Evolutionary conservation across 2,329 filamentous ascomycete genomes (phyloP), one percentile per base, ranked within the genome.

Genomic region (Pezicula radicicola): DNA sequence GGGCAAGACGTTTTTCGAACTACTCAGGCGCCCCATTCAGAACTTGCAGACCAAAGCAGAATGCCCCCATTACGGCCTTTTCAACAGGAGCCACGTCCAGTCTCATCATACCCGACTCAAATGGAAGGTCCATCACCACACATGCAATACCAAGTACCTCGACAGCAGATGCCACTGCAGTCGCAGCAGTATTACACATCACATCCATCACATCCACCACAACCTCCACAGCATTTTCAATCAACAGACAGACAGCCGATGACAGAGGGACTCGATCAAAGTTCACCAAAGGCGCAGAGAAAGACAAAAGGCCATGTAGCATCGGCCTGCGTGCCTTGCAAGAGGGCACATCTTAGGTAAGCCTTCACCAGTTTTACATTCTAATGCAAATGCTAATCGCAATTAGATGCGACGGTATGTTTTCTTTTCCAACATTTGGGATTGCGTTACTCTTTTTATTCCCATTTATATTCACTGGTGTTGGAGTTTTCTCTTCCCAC

Each of bases 281-380:
- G 74, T 10, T 83, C 82, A 37, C 79, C 82, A 2, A 85, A 83
- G 60, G 75, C 80, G 6, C 81, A 84, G 56, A 76, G 84, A 59
- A 87, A 87, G 67, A 85, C 86, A 6, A 91, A 91, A 66, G 87
- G 88, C 13, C 89, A 94, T 72, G 89, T 93, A 49, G 88, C 88
- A 47, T 92, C 88, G 35, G 89, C 89, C 25, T 94, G 89, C 67
- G 85, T 93, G 60, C 90, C 91, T 54, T 94, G 89, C 73, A 93
- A 93, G 68, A 85, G 84, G 68, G 89, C 89, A 36, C 89, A 94
- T 79, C 78, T 94, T 57, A 77, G 83, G 81, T 85, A 55, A 58
- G 58, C 57, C 28, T 25, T 16, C 45, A 27, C 27, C 36, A 13
- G 15, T 30, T 36, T 27, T 48, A 40, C 41, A 40, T 47, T 35